These are phyloP conservation scores for Clavispora santaluciae DNA, from an alignment of 805 yeast genomes.

Conservation along the genomic window DNA sequence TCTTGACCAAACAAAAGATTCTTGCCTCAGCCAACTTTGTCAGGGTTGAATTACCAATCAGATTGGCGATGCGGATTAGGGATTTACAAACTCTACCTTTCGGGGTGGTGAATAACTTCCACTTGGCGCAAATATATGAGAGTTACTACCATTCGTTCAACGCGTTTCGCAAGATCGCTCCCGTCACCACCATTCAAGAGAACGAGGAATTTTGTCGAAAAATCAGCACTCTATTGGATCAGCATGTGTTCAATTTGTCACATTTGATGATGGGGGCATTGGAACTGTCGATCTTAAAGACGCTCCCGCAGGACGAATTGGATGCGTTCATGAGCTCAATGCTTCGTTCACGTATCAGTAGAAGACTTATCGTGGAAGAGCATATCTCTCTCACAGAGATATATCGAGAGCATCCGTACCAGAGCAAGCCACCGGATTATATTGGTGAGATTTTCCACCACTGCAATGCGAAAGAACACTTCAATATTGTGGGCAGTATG, in stretches of 20 bases:
- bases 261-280: constrained; percentile 91
- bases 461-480: constrained; percentile 68
- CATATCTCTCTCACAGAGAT: constrained; percentile 75
- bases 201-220: constrained; percentile 68
- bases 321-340: constrained; percentile 74
- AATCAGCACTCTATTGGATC: constrained; percentile 62
- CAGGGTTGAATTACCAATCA: constrained; percentile 73
- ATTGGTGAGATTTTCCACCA: constrained; percentile 77
- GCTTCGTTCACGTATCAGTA: constrained; percentile 79
- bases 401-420: constrained; percentile 45
- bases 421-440: constrained; percentile 48
- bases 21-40: constrained; percentile 86
- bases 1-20: constrained; percentile 69
- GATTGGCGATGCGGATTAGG: constrained; percentile 75
- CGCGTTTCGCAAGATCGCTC: constrained; percentile 68
- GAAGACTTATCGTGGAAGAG: constrained; percentile 89
- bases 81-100: constrained; percentile 82
- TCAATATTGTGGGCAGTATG: constrained; percentile 50
- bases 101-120: constrained; percentile 78
- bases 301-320: constrained; percentile 56
- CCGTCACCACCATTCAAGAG: constrained; percentile 65
- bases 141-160: constrained; percentile 86
- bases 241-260: constrained; percentile 77
- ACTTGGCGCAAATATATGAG: constrained; percentile 83
- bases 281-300: constrained; percentile 61